These are phyloP conservation scores for Euphrasia confusa DNA, from an alignment of 257 asterid species.

Conservation along the genomic window DNA sequence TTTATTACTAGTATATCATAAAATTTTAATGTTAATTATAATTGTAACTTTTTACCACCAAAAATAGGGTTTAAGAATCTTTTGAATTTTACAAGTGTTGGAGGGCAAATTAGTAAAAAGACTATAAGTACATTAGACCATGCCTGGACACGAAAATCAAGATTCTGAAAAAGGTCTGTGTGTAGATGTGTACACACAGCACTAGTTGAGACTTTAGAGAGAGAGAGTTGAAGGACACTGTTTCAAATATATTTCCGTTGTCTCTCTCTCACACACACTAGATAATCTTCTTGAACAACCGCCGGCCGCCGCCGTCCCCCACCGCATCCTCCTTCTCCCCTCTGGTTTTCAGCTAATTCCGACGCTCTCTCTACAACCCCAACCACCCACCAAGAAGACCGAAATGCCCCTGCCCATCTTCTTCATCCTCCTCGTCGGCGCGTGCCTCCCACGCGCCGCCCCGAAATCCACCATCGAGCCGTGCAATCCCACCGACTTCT, in stretches of 20 bases:
- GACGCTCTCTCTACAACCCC: neutral
- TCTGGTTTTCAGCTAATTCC: neutral
- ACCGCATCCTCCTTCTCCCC: neutral
- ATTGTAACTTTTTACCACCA: no score
- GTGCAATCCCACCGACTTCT: slow-evolving; percentile 70
- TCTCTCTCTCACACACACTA: neutral
- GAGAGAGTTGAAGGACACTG: neutral
- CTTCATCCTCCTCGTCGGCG: slow-evolving; percentile 24
- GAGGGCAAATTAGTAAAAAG: slow-evolving; percentile 32
- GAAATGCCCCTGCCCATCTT: slow-evolving; percentile 18
- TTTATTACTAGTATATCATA: no score
- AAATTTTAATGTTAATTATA: no score
- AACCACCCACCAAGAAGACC: neutral
- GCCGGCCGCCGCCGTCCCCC: neutral
- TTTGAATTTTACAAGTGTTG: no score
- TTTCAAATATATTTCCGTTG: neutral
- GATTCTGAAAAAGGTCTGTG: slow-evolving; percentile 17
- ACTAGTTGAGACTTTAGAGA: no score
- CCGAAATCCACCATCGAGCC: slow-evolving; percentile 93
- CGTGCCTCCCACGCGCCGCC: slow-evolving; percentile 35
- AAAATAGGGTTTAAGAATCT: no score
- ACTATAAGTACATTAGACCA: slow-evolving; percentile 1
- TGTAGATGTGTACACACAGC: no score
- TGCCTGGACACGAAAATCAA: slow-evolving; percentile 30
- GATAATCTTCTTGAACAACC: neutral